A percentile compares a stretch with the other conserved stretches of the same genome.
These are phyloP conservation scores for Rosa lucieae DNA, from an alignment of 306 rosid species.

Conservation along the genomic window DNA sequence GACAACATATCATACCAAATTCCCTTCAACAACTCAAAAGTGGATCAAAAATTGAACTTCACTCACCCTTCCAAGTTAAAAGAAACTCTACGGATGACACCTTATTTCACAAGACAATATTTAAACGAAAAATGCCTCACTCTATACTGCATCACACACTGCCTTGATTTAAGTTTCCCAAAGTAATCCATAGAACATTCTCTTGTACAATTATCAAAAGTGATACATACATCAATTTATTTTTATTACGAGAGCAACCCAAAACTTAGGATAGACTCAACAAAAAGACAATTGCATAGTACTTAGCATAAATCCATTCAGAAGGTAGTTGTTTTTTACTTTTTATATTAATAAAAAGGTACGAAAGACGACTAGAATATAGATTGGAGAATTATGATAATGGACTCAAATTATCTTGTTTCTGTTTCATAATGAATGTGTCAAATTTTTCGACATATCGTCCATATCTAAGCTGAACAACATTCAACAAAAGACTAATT, in stretches of 20 bases:
- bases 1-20: neutral
- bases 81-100: neutral
- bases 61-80: neutral
- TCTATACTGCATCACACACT: neutral
- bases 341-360: neutral
- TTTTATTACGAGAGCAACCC: neutral
- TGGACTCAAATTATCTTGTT: neutral
- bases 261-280: neutral
- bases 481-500: conserved; percentile 8
- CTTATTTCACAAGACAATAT: neutral
- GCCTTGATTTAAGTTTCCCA: neutral
- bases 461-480: neutral
- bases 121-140: neutral
- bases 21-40: neutral
- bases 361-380: neutral
- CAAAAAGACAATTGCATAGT: neutral
- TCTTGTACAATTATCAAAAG: neutral
- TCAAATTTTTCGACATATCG: neutral
- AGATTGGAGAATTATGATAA: neutral
- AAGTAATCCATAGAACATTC: neutral
- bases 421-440: neutral
- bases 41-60: neutral
- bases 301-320: neutral
- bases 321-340: neutral
- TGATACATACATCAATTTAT: neutral